Evolutionary conservation across 2,329 filamentous ascomycete species (phyloP).

Genomic region (Nakataea oryzae): DNA sequence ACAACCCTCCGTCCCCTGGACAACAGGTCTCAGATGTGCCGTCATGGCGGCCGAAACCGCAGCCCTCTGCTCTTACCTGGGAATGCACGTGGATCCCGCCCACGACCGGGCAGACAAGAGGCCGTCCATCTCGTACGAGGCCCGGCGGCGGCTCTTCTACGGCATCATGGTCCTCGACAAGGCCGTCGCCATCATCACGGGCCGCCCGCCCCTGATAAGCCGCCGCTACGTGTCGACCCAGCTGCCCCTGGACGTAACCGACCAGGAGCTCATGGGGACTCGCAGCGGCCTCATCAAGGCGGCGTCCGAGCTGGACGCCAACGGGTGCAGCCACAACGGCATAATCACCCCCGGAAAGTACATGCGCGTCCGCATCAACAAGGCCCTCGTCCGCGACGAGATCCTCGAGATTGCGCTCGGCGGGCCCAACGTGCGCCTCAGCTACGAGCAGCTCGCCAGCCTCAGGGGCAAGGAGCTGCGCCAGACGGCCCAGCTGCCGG

Average conservation of each 20-base stretch:
- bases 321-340: constrained; percentile 39
- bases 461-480: constrained; percentile 24
- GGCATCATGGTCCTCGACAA: constrained; percentile 30
- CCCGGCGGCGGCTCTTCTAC: background rate
- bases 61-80: constrained; percentile 1
- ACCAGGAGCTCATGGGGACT: constrained; percentile 32
- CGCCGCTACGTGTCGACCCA: constrained; percentile 42
- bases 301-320: constrained; percentile 28
- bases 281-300: constrained; percentile 27
- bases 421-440: constrained; percentile 16
- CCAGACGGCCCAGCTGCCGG: constrained; percentile 21
- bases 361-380: constrained; percentile 31
- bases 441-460: background rate
- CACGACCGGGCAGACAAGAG: background rate
- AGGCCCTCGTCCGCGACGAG: constrained; percentile 44
- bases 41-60: background rate
- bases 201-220: constrained; percentile 40
- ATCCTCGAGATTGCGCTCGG: constrained; percentile 47
- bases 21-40: background rate
- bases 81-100: constrained; percentile 2
- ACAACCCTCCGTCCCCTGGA: no score
- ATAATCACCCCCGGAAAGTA: constrained; percentile 33
- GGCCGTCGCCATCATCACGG: constrained; percentile 37
- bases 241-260: constrained; percentile 41
- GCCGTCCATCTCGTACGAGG: background rate